Evolutionary conservation across 805 yeast genomes (phyloP), one percentile per base, ranked within the genome.

Genomic region (Trichomonascus vanleenenianus): DNA sequence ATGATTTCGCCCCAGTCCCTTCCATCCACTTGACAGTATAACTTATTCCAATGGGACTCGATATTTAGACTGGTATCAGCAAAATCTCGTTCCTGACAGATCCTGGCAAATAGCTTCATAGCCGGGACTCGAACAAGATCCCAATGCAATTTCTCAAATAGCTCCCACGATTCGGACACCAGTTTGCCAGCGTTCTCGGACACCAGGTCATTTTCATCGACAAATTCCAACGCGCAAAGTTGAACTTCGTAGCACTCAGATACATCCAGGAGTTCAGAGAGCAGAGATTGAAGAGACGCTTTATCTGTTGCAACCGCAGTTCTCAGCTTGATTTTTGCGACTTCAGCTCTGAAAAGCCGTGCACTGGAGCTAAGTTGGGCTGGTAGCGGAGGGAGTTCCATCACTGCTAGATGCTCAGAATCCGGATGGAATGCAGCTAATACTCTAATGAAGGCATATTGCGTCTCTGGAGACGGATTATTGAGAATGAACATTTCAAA

Each of bases 1-100:
- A 63, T 67, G n/a, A 76, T 61, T 22, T 71, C 74, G 46, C 75
- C 80, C 38, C 73, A 60, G 3, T 56, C 46, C 2, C 58, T 53
- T 27, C 61, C 58, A n/a, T 65, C 50, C 12, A 63, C 50, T 2
- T 55, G 49, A 27, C 8, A 5, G 8, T 63, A 58, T 34, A 73
- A 59, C 11, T 61, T 42, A 2, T 58, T 47, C 54, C 66, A 56
- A 18, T 56, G 55, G 1, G 53, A 39, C 1, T 56, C 46, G 10
- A 53, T 46, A 0, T 56, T 55, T 1, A 57, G 46, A n/a, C 56
- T 50, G n/a, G n/a, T n/a, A n/a, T n/a, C n/a, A n/a, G n/a, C n/a
- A n/a, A n/a, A n/a, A 12, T 48, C 32, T 22, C 27, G 7, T 9
- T 54, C 30, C 18, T 46, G 20, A 11, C 38, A 19, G 6, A 46